These are phyloP conservation scores for Camelina hispida DNA, from an alignment of 345 rosid genomes.

Conservation along the genomic window DNA sequence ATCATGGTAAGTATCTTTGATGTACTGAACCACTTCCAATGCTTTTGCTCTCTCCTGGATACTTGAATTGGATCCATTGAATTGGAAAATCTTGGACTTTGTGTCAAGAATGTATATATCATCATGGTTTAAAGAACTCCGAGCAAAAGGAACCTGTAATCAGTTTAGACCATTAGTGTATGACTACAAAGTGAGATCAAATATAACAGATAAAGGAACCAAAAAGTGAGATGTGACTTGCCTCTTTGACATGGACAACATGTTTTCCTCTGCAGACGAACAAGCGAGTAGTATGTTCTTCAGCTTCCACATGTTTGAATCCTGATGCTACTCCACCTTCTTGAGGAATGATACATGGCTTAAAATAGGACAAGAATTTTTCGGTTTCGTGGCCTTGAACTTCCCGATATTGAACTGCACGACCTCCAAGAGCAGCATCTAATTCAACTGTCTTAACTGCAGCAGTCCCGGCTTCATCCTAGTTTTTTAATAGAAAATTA, in stretches of 20 bases:
- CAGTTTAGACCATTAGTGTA: constrained; percentile 21
- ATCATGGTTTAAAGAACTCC: constrained; percentile 94
- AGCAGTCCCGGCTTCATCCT: constrained; percentile 98
- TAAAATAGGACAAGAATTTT: constrained; percentile 88
- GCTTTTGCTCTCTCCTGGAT: constrained; percentile 99
- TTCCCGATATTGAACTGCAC: constrained; percentile 99
- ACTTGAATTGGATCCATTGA: constrained; percentile 93
- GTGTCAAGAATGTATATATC: constrained; percentile 95
- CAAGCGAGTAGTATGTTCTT: constrained; percentile 81
- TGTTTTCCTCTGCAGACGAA: constrained; percentile 94
- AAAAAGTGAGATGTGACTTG: constrained; percentile 46
- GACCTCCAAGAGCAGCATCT: constrained; percentile 99
- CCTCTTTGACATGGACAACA: constrained; percentile 96
- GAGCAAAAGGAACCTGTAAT: constrained; percentile 85
- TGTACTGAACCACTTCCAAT: constrained; percentile 93
- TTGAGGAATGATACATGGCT: constrained; percentile 96
- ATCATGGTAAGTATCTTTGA: constrained; percentile 92
- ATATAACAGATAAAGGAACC: not conserved
- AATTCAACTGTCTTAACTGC: constrained; percentile 95
- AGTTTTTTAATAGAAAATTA: not conserved
- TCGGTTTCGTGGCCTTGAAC: constrained; percentile 95
- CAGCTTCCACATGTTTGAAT: constrained; percentile 80
- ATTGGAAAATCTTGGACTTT: constrained; percentile 86
- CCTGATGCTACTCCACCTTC: constrained; percentile 95
- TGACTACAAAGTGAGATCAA: constrained; percentile 14